Base-by-base conservation (phyloP, 1,284 basidiomycete genomes). In the Boletus austroedulis region DNA sequence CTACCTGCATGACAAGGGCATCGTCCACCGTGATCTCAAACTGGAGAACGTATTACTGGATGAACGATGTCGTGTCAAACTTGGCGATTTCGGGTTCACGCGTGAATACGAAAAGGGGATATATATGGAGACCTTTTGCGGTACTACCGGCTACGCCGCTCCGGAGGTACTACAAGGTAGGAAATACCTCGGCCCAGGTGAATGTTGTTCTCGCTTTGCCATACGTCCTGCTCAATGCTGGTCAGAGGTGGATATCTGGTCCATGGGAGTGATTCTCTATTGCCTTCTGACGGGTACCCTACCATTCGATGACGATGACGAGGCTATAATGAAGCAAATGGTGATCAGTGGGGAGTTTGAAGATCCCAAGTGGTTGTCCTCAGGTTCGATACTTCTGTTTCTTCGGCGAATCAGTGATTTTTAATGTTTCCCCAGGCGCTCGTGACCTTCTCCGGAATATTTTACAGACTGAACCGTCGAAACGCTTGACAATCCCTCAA, bases 291-390 rank as follows among this genome's bases (percentile, higher is more conserved):
- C 93, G 0, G 96, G 96, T 2, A 92, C 90, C 6, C 77, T 98
- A n/a, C 96, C 96, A 0, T 98, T 98, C 67, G 96, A 98, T 67
- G 94, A 98, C 66, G 97, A 99, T 61, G 90, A 98, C 70, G 97
- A 99, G 75, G 76, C 80, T 36, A 71, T 90, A 34, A 98, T 98
- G 94, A 90, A 90, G 65, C 78, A 83, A 51, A 90, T 92, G 73
- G 94, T 99, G 62, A 85, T 94, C 56, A 79, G 85, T 60, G 93
- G 91, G n/a, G 85, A 90, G 47, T 98, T 90, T 69, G 93, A 96
- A 60, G 90, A 97, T 65, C 95, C 95, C 7, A 84, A 87, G 60
- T 99, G 91, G 94, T 79, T 97, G 21, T 92, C 93, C 17, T 77
- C 83, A 67, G 92, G 95, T 94, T 70, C 43, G 67, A 56, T 38